A percentile compares a stretch with the other conserved stretches of the same genome.
Conservation (phyloP, 495 filamentous ascomycete genomes). For the Hypoxylon perforatum region DNA sequence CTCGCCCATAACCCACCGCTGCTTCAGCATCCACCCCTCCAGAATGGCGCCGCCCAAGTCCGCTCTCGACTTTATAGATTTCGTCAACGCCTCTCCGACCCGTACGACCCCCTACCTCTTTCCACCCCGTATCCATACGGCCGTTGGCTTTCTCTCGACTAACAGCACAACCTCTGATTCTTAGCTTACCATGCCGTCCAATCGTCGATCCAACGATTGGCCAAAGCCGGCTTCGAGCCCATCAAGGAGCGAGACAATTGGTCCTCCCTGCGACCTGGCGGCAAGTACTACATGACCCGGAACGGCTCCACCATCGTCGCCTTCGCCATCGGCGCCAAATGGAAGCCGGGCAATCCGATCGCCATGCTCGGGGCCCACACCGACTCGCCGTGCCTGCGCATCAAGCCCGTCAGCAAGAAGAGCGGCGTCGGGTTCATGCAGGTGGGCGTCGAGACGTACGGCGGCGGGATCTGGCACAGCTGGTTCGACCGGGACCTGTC, state of each 20-base stretch:
- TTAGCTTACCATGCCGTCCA: slow-evolving; percentile 94
- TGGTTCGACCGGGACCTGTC: slow-evolving; percentile 97
- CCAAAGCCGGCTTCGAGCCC: slow-evolving; percentile 83
- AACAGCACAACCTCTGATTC: slow-evolving; percentile 19
- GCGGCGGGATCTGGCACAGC: slow-evolving; percentile 83
- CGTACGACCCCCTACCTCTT: slow-evolving; percentile 66
- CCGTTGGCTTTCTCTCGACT: slow-evolving; percentile 15
- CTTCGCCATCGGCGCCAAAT: slow-evolving; percentile 91
- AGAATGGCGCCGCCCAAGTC: slow-evolving; percentile 70
- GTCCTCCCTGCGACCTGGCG: slow-evolving; percentile 84
- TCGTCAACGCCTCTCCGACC: slow-evolving; percentile 93
- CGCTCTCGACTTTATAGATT: slow-evolving; percentile 88
- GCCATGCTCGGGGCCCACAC: slow-evolving; percentile 97
- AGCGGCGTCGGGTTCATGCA: slow-evolving; percentile 86
- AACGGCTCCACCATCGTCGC: slow-evolving; percentile 95
- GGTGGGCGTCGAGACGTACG: slow-evolving; percentile 96
- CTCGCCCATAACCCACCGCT: neutral
- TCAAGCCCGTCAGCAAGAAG: slow-evolving; percentile 96
- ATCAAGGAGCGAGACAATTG: slow-evolving; percentile 94
- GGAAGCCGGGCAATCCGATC: slow-evolving; percentile 94
- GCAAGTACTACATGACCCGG: slow-evolving; percentile 95
- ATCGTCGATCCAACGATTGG: slow-evolving; percentile 76
- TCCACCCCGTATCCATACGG: neutral
- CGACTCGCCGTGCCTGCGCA: slow-evolving; percentile 87
- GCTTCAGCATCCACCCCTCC: slow-evolving; percentile 38